phyloP scores from a whole-genome alignment of 2,329 filamentous ascomycete species.

The Aspergillus candidus region DNA sequence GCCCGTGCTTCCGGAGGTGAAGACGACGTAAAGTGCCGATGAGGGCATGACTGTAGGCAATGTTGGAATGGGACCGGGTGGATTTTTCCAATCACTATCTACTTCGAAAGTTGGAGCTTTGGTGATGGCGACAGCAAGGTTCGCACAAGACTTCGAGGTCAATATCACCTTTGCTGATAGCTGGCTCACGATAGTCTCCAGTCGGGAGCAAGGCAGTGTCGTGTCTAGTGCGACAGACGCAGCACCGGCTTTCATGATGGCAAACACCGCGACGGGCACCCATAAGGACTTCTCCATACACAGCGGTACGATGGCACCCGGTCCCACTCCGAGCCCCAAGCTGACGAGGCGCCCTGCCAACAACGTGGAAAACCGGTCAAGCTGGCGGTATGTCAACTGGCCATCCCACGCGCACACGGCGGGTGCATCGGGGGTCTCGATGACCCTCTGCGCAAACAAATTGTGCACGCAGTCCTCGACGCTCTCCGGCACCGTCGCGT shows the following conservation, averaged over 20 bases:
- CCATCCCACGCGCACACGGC: slow-evolving; percentile 24
- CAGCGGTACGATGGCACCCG: slow-evolving; percentile 16
- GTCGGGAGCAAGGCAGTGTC: slow-evolving; percentile 21
- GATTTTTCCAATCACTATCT: no score
- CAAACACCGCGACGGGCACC: slow-evolving; percentile 25
- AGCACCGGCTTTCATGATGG: slow-evolving; percentile 24
- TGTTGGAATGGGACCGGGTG: neutral
- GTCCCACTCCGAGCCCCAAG: slow-evolving; percentile 27
- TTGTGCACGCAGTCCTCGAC: no score
- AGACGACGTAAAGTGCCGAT: no score
- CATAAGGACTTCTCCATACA: slow-evolving; percentile 26
- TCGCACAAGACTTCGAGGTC: slow-evolving; percentile 2
- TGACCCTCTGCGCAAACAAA: no score
- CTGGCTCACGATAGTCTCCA: slow-evolving; percentile 17
- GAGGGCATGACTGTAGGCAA: slow-evolving; percentile 42
- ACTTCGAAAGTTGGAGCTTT: no score
- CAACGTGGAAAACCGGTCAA: slow-evolving; percentile 24
- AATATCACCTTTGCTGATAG: slow-evolving; percentile 15
- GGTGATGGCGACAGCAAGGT: slow-evolving; percentile 56
- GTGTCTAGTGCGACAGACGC: slow-evolving; percentile 28
- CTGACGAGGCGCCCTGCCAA: no score
- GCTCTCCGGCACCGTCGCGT: no score
- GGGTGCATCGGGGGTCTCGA: slow-evolving; percentile 4
- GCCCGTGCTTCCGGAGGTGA: slow-evolving; percentile 78
- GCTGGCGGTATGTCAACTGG: slow-evolving; percentile 15